phyloP scores from a whole-genome alignment of 345 rosid species.

The Citrus medica region DNA sequence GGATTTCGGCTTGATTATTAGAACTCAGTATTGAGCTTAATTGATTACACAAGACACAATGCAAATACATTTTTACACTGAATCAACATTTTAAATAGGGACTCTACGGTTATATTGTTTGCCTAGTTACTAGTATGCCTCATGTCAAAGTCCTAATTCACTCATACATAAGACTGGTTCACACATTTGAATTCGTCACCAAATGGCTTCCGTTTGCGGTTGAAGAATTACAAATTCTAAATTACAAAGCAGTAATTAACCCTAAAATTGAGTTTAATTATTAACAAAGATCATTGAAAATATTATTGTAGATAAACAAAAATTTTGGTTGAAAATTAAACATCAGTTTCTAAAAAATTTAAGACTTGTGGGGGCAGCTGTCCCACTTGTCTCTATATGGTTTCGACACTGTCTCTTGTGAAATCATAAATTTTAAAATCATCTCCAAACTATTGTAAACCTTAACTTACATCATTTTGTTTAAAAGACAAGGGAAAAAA shows the following conservation, averaged over 20 bases:
- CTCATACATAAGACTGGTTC: too few relatives aligned
- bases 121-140: background rate
- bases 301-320: too few relatives aligned
- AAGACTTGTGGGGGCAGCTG: too few relatives aligned
- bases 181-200: background rate
- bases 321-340: too few relatives aligned
- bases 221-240: background rate
- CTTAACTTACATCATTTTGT: too few relatives aligned
- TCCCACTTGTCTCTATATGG: too few relatives aligned
- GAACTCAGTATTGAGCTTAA: background rate
- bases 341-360: too few relatives aligned
- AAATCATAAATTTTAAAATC: too few relatives aligned
- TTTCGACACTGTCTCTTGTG: fast-evolving
- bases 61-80: background rate
- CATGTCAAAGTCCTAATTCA: background rate
- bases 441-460: too few relatives aligned
- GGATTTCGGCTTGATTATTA: background rate
- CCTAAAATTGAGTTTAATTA: background rate
- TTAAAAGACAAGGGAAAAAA: too few relatives aligned
- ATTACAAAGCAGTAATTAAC: background rate
- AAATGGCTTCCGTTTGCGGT: background rate
- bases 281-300: background rate
- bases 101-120: background rate
- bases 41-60: background rate
- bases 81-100: background rate